Base-by-base conservation (phyloP, 2,329 filamentous ascomycete genomes). In the Botrytis cinerea region DNA sequence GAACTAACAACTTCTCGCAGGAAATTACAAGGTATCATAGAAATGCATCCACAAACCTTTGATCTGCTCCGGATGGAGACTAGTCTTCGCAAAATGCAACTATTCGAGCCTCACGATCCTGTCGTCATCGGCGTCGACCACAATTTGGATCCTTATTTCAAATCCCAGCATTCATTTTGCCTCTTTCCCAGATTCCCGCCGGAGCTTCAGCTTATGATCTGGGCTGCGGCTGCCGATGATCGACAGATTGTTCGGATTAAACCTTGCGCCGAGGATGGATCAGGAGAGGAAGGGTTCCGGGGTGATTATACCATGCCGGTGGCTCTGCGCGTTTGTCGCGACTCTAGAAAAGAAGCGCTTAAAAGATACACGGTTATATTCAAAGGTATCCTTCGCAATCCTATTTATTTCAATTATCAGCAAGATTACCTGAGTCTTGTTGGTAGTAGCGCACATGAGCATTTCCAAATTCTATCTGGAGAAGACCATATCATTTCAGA, bases 321-420 rank as follows among this genome's bases (percentile, higher is more conserved):
- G 1, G 20, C 69, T 40, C n/a, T 73, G 4, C 51, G 61, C 16
- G 32, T 73, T 32, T 73, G 71, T 16, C 40, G 54, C 9, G 40
- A 48, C 35, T 73, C 71, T 5, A 69, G 71, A 51, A 38, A 20
- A 5, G 48, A 73, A 43, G 71, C 71, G 2, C 45, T 73, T 2
- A 73, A 69, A 35, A 69, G 6, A 60, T 69, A 73, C 59, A 48
- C 51, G 4, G 28, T 60, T 16, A 25, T 69, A 28, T 60, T 69
- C 14, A 45, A 45, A 25, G 43, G 51, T 1, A 48, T 46, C 1
- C 51, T 73, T 43, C 45, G 16, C 10, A 28, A 60, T 61, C 63
- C 63, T 12, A 38, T 73, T 7, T 73, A 73, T 20, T 73, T 73
- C 63, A 73, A 73, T 25, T 60, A 45, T 25, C 43, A 73, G 22